These are phyloP conservation scores for Citrus glauca DNA, from an alignment of 345 rosid species.

Conservation along the genomic window DNA sequence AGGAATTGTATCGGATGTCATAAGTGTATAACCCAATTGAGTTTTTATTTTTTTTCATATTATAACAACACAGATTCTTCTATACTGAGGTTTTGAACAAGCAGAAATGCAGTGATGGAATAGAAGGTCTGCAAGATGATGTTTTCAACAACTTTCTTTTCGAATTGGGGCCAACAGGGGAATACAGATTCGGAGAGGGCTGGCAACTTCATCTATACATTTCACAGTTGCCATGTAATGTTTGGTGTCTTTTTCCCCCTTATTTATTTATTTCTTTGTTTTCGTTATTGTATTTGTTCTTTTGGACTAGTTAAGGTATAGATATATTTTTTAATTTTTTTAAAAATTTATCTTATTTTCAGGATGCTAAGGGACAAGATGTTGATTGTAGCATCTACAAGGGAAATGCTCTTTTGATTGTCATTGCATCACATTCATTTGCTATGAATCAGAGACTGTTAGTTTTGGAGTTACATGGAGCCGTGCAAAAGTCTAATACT, in stretches of 20 bases:
- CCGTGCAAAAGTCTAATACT: neutral
- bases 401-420: no score
- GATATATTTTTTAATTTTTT: no score
- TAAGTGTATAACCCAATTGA: neutral
- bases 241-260: constrained; percentile 1
- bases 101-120: constrained; percentile 11
- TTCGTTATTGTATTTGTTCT: neutral
- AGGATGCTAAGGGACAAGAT: no score
- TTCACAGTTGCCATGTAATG: constrained; percentile 92
- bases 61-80: constrained; percentile 44
- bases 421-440: constrained; percentile 66
- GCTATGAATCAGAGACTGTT: constrained; percentile 61
- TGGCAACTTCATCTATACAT: constrained; percentile 76
- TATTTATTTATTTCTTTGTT: neutral
- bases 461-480: constrained; percentile 28
- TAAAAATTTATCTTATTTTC: no score
- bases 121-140: constrained; percentile 22
- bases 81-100: constrained; percentile 25
- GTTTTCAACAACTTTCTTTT: constrained; percentile 25
- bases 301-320: neutral
- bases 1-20: neutral
- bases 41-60: neutral
- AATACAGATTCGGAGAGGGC: constrained; percentile 49
- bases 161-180: constrained; percentile 31
- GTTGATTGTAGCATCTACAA: no score